Evolutionary conservation across 257 asterid species (phyloP), one percentile per base, ranked within the genome.

Genomic region (Nicotiana sylvestris): DNA sequence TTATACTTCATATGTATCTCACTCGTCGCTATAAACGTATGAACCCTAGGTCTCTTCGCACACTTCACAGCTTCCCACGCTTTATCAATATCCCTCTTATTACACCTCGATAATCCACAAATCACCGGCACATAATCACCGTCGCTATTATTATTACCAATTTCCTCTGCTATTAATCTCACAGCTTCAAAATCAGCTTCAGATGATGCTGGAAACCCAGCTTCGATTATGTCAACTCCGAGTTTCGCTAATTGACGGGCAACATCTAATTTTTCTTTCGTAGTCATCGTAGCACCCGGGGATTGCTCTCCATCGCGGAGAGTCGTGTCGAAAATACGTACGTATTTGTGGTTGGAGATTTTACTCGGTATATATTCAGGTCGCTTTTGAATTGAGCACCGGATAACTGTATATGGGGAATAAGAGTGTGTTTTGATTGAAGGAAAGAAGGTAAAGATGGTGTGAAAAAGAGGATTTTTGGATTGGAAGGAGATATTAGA

Each of bases 251-350:
- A 92, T 88, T 87, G 95, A 32, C 94, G 89, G 11, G 99, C 98
- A 29, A 96, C 89, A 43, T 91, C 97, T 21, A 96, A 92, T 90
- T 96, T 96, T 91, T 96, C 97, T 83, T 92, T 91, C 17, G 94
- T 89, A 67, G 98, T 94, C 97, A 96, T 94, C 67, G 98, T 94
- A 80, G 99, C 99, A 7, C 98, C 99, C n/a, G 99, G 99, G 13
- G 99, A 96, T 87, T 96, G 99, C 84, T 96, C 99, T 30, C 99
- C 99, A 83, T 96, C 99, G 11, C 99, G 97, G 84, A 94, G 93
- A 6, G 99, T 96, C 53, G 99, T 96, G 83, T 96, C 99, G 81
- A 94, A 96, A 6, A 96, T 87, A n/a, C 99, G 96, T 9, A 96
- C 97, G 69, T 96, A 96, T 12, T 91, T 93, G 0, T 98, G 92